Evolutionary conservation across 345 rosid genomes (phyloP).

Genomic region (sweet orange (Citrus sinensis)): DVS_A1.0 CM039168.1:26904501-26905000

Average conservation of each 20-base stretch:
- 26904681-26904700: too few species aligned
- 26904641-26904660: background rate
- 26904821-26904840: background rate
- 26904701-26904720: too few species aligned
- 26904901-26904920: conserved; percentile 77
- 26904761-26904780: too few species aligned
- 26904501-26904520: background rate
- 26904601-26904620: background rate
- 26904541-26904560: too few species aligned
- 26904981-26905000: background rate
- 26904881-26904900: conserved; percentile 90
- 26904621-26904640: background rate
- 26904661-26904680: background rate
- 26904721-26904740: background rate
- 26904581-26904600: too few species aligned
- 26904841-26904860: conserved; percentile 35
- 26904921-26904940: conserved; percentile 73
- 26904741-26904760: too few species aligned
- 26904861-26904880: conserved; percentile 99
- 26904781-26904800: background rate
- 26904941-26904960: background rate
- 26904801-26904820: background rate
- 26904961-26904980: background rate
- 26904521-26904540: background rate
- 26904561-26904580: too few species aligned